These are phyloP conservation scores for Plantago coronopus DNA, from an alignment of 305 asterid genomes.

Conservation along the genomic window DNA sequence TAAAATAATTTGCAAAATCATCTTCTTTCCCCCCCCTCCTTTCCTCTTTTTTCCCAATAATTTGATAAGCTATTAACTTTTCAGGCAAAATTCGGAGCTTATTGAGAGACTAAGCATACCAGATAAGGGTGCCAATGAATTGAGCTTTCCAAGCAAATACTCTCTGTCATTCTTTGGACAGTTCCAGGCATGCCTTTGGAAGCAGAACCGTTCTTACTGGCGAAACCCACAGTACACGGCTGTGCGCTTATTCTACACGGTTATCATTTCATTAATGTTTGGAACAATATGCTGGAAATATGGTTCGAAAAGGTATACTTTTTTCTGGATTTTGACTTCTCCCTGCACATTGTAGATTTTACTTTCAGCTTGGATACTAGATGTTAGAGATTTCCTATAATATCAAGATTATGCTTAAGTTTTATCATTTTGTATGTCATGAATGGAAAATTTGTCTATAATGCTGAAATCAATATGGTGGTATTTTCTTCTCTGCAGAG, in stretches of 20 bases:
- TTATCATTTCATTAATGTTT: conserved; percentile 68
- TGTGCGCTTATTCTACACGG: conserved; percentile 72
- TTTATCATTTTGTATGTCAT: background rate
- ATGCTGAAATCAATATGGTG: conserved; percentile 9
- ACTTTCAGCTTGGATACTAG: background rate
- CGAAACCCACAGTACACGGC: conserved; percentile 79
- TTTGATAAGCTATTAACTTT: conserved; percentile 7
- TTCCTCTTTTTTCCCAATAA: background rate
- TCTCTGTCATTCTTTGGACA: conserved; percentile 47
- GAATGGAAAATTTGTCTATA: background rate
- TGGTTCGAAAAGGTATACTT: conserved; percentile 60
- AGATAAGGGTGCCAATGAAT: conserved; percentile 36
- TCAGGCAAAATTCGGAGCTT: conserved; percentile 55
- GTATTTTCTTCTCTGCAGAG: conserved; percentile 37
- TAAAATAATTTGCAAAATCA: background rate
- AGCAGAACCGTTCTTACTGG: conserved; percentile 63
- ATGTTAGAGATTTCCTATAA: background rate
- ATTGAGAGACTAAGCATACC: conserved; percentile 61
- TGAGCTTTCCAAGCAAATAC: conserved; percentile 54
- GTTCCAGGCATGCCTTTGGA: conserved; percentile 64
- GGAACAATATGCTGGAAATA: conserved; percentile 85
- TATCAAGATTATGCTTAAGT: background rate
- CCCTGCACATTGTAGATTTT: background rate
- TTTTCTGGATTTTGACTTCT: conserved; percentile 17
- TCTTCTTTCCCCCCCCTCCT: background rate